These are phyloP conservation scores for Exophiala dermatitidis DNA, from an alignment of 2,329 filamentous ascomycete species.

Conservation along the genomic window DNA sequence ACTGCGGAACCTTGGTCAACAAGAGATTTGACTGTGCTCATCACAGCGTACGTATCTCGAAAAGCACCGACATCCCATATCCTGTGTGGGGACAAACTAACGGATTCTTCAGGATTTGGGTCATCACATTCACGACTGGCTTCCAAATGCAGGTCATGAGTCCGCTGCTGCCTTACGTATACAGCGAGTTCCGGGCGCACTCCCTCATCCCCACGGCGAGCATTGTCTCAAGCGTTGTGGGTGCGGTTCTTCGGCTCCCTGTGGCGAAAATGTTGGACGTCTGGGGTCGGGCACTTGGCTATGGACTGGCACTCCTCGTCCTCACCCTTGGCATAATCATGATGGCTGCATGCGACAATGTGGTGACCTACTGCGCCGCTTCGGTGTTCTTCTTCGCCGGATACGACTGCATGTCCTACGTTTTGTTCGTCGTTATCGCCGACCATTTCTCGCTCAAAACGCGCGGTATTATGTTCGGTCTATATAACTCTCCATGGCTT, in stretches of 20 bases:
- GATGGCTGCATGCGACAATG: constrained; percentile 53
- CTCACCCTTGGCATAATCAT: constrained; percentile 47
- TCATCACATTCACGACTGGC: background rate
- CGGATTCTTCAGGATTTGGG: background rate
- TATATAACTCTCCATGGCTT: constrained; percentile 51
- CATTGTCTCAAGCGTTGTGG: constrained; percentile 49
- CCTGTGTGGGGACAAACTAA: background rate
- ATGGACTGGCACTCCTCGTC: constrained; percentile 18
- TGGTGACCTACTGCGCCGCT: constrained; percentile 55
- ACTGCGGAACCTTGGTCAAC: background rate
- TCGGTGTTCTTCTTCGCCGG: constrained; percentile 55
- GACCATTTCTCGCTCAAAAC: constrained; percentile 57
- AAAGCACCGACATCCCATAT: background rate
- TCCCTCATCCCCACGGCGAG: constrained; percentile 47
- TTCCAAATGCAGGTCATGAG: background rate
- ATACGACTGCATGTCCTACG: constrained; percentile 47
- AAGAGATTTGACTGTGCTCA: background rate
- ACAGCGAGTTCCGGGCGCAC: constrained; percentile 45
- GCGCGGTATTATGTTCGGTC: constrained; percentile 53
- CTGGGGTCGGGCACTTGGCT: background rate
- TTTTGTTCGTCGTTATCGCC: constrained; percentile 52
- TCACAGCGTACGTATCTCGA: background rate
- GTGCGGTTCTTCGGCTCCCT: constrained; percentile 49
- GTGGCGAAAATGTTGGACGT: constrained; percentile 52
- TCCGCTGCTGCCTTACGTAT: constrained; percentile 37